Evolutionary conservation across 2,329 filamentous ascomycete species (phyloP), one percentile per base, ranked within the genome.

Genomic region (Trichoderma hamatum): DNA sequence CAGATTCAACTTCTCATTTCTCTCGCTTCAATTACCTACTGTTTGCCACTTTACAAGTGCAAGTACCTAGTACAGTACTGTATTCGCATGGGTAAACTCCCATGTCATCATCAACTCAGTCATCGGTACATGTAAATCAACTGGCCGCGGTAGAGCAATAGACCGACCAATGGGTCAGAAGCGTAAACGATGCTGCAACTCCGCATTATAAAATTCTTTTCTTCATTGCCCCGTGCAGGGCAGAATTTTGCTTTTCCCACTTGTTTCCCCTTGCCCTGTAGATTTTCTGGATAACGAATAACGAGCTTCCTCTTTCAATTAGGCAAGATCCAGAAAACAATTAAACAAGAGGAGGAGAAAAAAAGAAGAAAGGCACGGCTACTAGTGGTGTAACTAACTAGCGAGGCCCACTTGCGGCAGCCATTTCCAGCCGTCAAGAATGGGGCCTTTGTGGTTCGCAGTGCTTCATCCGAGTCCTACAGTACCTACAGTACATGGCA

Each of bases 241-340:
- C n/a, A 51, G 21, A 62, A 16, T 34, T 51, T 62, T 49, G 9
- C 19, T 43, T n/a, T 43, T 43, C 39, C 46, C n/a, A 49, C 21
- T 49, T 13, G 9, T 51, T 62, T n/a, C 2, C 39, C 59, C 59
- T 62, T 51, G 59, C 43, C 28, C n/a, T 54, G 51, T 54, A 54
- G 26, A 11, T 52, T 26, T 14, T 24, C n/a, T 46, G 28, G 30
- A 39, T 19, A 39, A 16, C 36, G 6, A n/a, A 46, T 62, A 49
- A 51, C 59, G 59, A 62, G 59, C 49, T 51, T 51, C 59, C 59
- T 62, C 59, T 62, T 62, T 62, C n/a, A 62, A 62, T 13, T 62
- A 51, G 34, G 21, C 26, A 54, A 43, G 24, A 30, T 54, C 32
- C 28, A 51, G 59, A 39, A 43, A 43, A 62, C 28, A 43, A 62